Conservation (phyloP, 345 rosid species). For the Eucalyptus regnans region DNA sequence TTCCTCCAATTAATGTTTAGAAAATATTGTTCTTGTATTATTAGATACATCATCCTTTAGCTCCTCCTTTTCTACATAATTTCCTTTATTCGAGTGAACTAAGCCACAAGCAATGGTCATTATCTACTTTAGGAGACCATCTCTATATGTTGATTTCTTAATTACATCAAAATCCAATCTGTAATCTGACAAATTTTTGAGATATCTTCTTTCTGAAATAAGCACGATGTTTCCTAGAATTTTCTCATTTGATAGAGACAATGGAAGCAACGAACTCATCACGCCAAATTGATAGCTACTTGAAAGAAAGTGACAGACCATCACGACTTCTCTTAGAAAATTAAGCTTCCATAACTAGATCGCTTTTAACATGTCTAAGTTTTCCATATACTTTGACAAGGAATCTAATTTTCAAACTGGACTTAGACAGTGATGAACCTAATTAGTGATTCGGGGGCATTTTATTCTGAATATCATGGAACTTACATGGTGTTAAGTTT, state of each 20-base stretch:
- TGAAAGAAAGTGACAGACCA: not conserved
- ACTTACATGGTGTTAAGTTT: not conserved
- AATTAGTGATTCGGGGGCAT: not conserved
- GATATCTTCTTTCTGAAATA: no score
- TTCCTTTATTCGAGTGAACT: not conserved
- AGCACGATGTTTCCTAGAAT: not conserved
- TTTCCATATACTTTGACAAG: no score
- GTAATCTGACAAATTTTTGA: no score
- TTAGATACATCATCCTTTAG: not conserved
- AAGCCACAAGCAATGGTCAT: not conserved
- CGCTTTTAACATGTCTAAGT: no score
- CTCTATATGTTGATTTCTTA: not conserved
- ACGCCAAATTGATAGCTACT: not conserved
- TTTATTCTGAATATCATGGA: not conserved
- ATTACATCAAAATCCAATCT: no score
- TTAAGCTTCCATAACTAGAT: not conserved
- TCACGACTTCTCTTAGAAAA: not conserved
- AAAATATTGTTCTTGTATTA: no score
- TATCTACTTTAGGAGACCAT: not conserved
- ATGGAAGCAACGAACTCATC: not conserved
- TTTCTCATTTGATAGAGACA: not conserved
- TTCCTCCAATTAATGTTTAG: no score
- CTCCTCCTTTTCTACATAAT: not conserved
- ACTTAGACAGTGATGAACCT: not conserved
- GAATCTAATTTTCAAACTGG: not conserved